These are phyloP conservation scores for Ceratocystis harringtonii DNA, from an alignment of 2,329 filamentous ascomycete species.

Conservation along the genomic window DNA sequence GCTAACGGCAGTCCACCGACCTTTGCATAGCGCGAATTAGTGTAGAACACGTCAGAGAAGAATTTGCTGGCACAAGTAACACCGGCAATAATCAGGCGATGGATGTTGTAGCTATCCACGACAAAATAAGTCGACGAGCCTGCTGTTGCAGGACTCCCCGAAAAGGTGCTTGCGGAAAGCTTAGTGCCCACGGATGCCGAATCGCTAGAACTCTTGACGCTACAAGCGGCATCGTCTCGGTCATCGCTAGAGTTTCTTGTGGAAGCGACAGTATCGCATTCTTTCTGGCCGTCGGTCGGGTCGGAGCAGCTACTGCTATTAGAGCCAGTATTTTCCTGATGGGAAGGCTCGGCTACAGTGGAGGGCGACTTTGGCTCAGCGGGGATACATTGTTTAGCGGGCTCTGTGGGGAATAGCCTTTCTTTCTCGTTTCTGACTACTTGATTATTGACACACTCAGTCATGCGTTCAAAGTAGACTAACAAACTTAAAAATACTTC, in stretches of 20 bases:
- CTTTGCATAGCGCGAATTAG: conserved; percentile 98
- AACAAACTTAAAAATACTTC: conserved; percentile 91
- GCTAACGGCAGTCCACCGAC: conserved; percentile 84
- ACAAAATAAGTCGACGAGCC: conserved; percentile 52
- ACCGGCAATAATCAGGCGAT: conserved; percentile 86
- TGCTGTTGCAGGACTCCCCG: background rate
- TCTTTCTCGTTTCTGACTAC: conserved; percentile 50
- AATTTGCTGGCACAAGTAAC: conserved; percentile 99
- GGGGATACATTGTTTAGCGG: background rate
- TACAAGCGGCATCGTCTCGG: conserved; percentile 10
- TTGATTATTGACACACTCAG: conserved; percentile 76
- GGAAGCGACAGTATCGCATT: background rate
- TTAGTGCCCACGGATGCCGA: conserved; percentile 22
- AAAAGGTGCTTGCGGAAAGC: conserved; percentile 9
- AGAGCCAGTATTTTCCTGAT: background rate
- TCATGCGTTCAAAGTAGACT: conserved; percentile 98
- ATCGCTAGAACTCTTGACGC: conserved; percentile 25
- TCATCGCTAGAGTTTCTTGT: background rate
- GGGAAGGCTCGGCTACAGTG: background rate
- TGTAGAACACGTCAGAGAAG: conserved; percentile 98
- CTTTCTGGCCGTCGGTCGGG: background rate
- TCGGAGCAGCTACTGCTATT: background rate
- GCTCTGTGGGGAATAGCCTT: conserved; percentile 10
- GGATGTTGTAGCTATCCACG: conserved; percentile 98
- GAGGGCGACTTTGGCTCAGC: background rate